Conservation (phyloP, 148 eudicot genomes). For the Rhododendron kiyosumense region DNA sequence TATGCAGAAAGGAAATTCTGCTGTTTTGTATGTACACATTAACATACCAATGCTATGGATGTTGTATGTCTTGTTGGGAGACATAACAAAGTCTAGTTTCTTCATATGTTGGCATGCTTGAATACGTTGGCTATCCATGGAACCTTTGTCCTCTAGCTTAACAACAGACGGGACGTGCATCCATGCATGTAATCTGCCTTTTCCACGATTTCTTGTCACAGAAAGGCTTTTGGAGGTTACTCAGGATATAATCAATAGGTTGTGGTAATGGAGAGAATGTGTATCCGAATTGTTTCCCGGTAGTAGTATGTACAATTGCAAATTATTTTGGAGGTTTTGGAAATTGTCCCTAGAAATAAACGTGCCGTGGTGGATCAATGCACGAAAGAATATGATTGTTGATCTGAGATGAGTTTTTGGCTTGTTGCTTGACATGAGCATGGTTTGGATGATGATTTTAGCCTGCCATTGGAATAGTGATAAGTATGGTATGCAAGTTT, state of each 20-base stretch:
- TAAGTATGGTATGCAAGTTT: neutral
- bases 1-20: neutral
- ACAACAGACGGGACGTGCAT: neutral
- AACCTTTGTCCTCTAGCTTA: neutral
- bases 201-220: neutral
- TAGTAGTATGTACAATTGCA: neutral
- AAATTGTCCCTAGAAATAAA: neutral
- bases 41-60: neutral
- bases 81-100: neutral
- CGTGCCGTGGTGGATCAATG: neutral
- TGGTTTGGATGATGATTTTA: neutral
- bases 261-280: neutral
- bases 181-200: neutral
- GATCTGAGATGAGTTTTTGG: neutral
- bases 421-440: neutral
- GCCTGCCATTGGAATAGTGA: neutral
- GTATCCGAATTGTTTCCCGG: neutral
- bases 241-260: neutral
- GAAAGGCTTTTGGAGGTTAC: neutral
- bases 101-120: neutral
- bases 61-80: neutral
- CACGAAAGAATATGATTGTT: neutral
- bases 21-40: neutral
- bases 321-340: neutral
- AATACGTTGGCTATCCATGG: neutral